Conservation (phyloP, 192 early-diverging fungal genomes). For the Coemansia reversa region DNA sequence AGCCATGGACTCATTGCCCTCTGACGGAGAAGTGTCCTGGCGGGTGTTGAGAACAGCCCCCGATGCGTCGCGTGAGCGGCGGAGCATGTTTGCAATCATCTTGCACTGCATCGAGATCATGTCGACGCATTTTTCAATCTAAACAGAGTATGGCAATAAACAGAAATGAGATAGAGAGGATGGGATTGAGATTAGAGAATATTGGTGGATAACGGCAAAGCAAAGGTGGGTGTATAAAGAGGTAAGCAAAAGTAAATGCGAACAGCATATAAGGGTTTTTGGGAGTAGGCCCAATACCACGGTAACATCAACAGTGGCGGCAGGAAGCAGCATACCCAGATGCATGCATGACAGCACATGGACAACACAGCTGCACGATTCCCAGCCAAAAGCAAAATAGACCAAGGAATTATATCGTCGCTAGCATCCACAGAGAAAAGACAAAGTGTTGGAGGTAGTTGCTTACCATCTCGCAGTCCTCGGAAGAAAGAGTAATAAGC, state of each 20-base stretch:
- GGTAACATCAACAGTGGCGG: constrained; percentile 12
- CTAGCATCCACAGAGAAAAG: background rate
- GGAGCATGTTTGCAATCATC: constrained; percentile 51
- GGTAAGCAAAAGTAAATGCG: background rate
- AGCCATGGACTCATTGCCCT: constrained; percentile 27
- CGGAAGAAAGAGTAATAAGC: constrained; percentile 43
- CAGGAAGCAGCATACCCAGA: background rate
- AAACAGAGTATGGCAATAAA: constrained; percentile 1
- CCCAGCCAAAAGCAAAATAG: background rate
- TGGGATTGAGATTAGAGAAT: background rate
- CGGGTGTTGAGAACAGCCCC: constrained; percentile 3
- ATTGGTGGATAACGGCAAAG: background rate
- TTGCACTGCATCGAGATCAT: constrained; percentile 54
- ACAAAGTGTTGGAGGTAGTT: background rate
- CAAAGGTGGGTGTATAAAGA: background rate
- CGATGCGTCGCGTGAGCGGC: constrained; percentile 44
- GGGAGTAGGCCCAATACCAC: constrained; percentile 5
- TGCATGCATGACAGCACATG: background rate
- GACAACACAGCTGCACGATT: background rate
- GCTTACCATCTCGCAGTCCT: constrained; percentile 55
- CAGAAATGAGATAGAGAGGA: background rate
- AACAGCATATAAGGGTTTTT: background rate
- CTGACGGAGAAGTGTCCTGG: constrained; percentile 16
- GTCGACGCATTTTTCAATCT: constrained; percentile 53
- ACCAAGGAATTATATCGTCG: background rate